Evolutionary conservation across 2,329 filamentous ascomycete species (phyloP), one percentile per base, ranked within the genome.

Genomic region (Phialemonium atrogriseum): DNA sequence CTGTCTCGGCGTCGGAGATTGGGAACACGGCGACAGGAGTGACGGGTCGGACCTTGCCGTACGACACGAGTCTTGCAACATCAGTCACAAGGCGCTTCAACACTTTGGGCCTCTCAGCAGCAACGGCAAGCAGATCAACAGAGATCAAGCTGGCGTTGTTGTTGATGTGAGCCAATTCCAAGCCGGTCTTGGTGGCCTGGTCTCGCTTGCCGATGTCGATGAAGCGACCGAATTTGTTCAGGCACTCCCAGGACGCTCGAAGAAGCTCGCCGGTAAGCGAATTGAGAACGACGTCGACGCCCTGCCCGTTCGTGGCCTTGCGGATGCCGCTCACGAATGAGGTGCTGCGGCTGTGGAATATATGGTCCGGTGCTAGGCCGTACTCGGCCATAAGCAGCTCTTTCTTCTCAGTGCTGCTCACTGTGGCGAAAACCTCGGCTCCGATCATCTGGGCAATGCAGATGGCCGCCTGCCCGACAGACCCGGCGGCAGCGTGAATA

Each of bases 91-190:
- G 42, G 9, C 54, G 54, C 14, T 51, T 48, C 41, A 66, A 51
- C 3, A 62, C 42, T 39, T 52, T 56, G 6, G 64, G 64, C 18
- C 59, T 50, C 40, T 65, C 50, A 2, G 47, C 48, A n/a, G 60
- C 54, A 4, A 73, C 43, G 1, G 59, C 49, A 22, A 64, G 58
- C 28, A 68, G 47, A 34, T 70, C 64, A 1, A 69, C 55, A 0
- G 64, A 60, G 37, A 58, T 54, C 40, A 66, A 67, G 24, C 58
- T 63, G 14, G 58, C 56, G 38, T 68, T 69, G 39, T 51, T 55
- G 22, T 65, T 60, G 27, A 67, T 62, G n/a, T 60, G 59, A n/a
- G 54, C 44, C 58, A 73, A 64, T 25, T 70, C 64, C 0, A 74
- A 47, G 2, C 59, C 49, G 2, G 52, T 58, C 32, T 60, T 64